Evolutionary conservation across 1,139 yeast genomes (phyloP).

Genomic region (Debaryomyces subglobosus): DNA sequence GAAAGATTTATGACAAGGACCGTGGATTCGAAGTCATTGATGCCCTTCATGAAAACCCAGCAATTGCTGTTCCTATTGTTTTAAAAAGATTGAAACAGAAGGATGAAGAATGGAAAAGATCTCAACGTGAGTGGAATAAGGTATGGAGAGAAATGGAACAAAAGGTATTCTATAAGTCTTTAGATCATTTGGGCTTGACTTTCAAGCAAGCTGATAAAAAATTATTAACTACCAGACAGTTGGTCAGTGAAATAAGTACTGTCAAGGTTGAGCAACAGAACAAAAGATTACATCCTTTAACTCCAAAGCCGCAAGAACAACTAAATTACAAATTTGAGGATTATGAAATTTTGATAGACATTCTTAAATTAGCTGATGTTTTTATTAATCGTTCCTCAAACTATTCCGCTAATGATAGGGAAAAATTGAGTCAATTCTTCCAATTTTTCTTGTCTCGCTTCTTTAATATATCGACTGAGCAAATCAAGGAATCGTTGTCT

Average conservation of each 20-base stretch:
- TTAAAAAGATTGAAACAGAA: constrained; percentile 91
- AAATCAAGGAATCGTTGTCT: constrained; percentile 29
- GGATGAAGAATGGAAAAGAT: constrained; percentile 98
- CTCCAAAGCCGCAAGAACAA: constrained; percentile 85
- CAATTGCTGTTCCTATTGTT: constrained; percentile 92
- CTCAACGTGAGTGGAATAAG: constrained; percentile 98
- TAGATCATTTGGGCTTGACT: constrained; percentile 93
- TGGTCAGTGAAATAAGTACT: constrained; percentile 89
- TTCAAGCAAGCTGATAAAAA: constrained; percentile 97
- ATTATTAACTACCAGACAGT: constrained; percentile 82
- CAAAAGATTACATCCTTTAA: constrained; percentile 79
- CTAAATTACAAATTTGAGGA: constrained; percentile 70
- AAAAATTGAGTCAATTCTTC: constrained; percentile 71
- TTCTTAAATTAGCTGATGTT: constrained; percentile 67
- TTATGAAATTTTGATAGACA: constrained; percentile 70
- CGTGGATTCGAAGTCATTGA: constrained; percentile 96
- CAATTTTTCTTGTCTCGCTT: constrained; percentile 70
- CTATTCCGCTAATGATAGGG: constrained; percentile 82
- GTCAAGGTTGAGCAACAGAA: constrained; percentile 85
- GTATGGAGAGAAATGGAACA: constrained; percentile 99
- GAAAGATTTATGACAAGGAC: constrained; percentile 91
- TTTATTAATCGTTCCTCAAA: constrained; percentile 70
- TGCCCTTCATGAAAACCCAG: constrained; percentile 93
- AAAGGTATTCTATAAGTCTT: constrained; percentile 87
- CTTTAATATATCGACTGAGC: constrained; percentile 55